Evolutionary conservation across 1,139 yeast genomes (phyloP).

Genomic region (Pichia sp.): DNA sequence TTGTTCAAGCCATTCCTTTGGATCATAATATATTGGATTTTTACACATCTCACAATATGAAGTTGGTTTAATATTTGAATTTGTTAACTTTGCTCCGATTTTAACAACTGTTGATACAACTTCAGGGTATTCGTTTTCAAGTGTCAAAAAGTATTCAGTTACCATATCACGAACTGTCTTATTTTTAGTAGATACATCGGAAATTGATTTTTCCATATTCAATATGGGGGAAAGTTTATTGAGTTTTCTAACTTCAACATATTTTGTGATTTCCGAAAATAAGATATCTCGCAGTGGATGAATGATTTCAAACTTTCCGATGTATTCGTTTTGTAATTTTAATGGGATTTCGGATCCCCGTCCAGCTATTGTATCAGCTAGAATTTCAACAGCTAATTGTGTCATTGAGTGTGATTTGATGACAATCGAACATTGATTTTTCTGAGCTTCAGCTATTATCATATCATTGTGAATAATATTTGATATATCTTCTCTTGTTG

Average conservation of each 20-base stretch:
- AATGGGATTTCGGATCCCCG: constrained; percentile 65
- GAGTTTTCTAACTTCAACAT: constrained; percentile 16
- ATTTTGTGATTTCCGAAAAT: constrained; percentile 52
- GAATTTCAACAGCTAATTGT: constrained; percentile 67
- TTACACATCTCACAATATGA: constrained; percentile 46
- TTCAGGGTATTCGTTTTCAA: constrained; percentile 81
- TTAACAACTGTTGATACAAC: constrained; percentile 90
- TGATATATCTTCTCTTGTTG: constrained; percentile 57
- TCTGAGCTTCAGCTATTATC: constrained; percentile 41
- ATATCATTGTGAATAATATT: constrained; percentile 43
- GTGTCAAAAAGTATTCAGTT: constrained; percentile 59
- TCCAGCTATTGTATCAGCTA: constrained; percentile 83
- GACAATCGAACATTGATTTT: constrained; percentile 45
- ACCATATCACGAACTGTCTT: constrained; percentile 79
- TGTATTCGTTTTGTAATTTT: constrained; percentile 24
- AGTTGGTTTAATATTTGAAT: constrained; percentile 31
- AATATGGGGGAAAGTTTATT: constrained; percentile 12
- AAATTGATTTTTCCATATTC: neutral
- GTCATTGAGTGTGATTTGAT: constrained; percentile 80
- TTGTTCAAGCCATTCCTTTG: constrained; percentile 60
- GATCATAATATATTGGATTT: constrained; percentile 44
- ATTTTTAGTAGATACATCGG: constrained; percentile 38
- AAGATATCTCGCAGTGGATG: constrained; percentile 76
- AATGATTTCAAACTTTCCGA: constrained; percentile 34
- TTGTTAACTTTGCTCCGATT: constrained; percentile 73